Percentiles rank a stretch among this genome's conserved stretches.
Conservation (phyloP, 139 green algal species). For the Yamagishiella unicocca region DNA sequence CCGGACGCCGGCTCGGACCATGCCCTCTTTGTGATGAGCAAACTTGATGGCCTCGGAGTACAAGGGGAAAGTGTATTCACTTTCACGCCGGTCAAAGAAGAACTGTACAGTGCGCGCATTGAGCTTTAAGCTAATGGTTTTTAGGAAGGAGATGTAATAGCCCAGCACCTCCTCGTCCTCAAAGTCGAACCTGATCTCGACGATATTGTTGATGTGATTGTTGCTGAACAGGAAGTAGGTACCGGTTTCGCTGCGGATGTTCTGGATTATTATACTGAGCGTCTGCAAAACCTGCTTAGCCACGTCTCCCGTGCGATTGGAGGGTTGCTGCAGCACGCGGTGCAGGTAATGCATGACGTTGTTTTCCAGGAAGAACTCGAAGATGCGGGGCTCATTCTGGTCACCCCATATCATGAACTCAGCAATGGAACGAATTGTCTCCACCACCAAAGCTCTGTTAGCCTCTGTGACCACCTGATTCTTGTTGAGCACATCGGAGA, state of each 20-base stretch:
- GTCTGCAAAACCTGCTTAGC: conserved; percentile 86
- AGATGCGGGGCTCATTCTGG: conserved; percentile 94
- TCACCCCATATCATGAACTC: conserved; percentile 99
- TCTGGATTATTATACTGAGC: conserved; percentile 97
- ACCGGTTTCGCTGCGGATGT: conserved; percentile 89
- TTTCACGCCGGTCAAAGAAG: conserved; percentile 80
- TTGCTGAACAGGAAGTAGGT: conserved; percentile 98
- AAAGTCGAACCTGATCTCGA: conserved; percentile 93
- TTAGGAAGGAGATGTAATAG: conserved; percentile 98
- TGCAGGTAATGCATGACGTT: conserved; percentile 93
- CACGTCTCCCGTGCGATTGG: conserved; percentile 81
- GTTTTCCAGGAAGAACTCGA: conserved; percentile 98
- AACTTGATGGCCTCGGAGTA: conserved; percentile 95
- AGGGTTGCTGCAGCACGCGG: conserved; percentile 82
- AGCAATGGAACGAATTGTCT: conserved; percentile 92
- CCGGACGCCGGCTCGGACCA: conserved; percentile 96
- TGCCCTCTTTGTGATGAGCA: conserved; percentile 92
- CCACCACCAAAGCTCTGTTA: conserved; percentile 83
- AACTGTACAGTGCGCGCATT: conserved; percentile 92
- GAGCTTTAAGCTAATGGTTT: conserved; percentile 95
- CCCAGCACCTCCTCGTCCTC: conserved; percentile 97
- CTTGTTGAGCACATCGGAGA: conserved; percentile 68
- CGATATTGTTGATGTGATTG: conserved; percentile 98
- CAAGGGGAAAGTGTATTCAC: conserved; percentile 82
- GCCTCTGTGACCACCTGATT: conserved; percentile 69